Percentiles rank a stretch among this genome's conserved stretches.
Evolutionary conservation across 2,329 filamentous ascomycete species (phyloP).

Genomic region (Byssoonygena ceratinophila): DNA sequence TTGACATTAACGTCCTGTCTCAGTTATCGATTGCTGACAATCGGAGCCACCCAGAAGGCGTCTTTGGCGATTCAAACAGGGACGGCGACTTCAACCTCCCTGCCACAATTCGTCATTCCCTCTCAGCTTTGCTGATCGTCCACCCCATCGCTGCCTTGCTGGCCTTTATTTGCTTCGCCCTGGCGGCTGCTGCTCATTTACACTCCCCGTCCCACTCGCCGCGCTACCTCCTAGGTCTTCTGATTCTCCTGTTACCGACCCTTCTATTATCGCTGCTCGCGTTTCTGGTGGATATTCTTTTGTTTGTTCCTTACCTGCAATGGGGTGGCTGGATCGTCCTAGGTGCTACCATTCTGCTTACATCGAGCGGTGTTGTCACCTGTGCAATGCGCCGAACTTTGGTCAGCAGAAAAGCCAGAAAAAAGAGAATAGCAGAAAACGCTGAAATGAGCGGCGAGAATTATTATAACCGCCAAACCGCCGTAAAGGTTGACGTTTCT

Average conservation of each 20-base stretch:
- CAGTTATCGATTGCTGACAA: neutral
- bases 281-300: constrained; percentile 83
- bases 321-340: constrained; percentile 94
- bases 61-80: constrained; percentile 38
- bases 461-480: constrained; percentile 60
- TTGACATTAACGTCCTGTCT: neutral
- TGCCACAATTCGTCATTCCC: constrained; percentile 53
- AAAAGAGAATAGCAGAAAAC: constrained; percentile 83
- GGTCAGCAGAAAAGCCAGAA: constrained; percentile 83
- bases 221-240: constrained; percentile 70
- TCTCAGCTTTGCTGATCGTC: constrained; percentile 84
- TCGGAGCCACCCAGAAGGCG: constrained; percentile 31
- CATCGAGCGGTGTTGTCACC: constrained; percentile 70
- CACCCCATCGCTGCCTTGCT: constrained; percentile 84
- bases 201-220: constrained; percentile 82
- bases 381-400: constrained; percentile 92
- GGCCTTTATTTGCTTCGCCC: constrained; percentile 69
- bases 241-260: constrained; percentile 77
- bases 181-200: constrained; percentile 73
- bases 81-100: constrained; percentile 50
- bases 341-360: constrained; percentile 74
- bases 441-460: constrained; percentile 95
- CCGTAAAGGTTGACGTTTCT: constrained; percentile 42
- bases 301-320: constrained; percentile 86
- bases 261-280: constrained; percentile 73